Base-by-base conservation (phyloP, 106 monocot species). In the Xerophyta viscosa region DNA sequence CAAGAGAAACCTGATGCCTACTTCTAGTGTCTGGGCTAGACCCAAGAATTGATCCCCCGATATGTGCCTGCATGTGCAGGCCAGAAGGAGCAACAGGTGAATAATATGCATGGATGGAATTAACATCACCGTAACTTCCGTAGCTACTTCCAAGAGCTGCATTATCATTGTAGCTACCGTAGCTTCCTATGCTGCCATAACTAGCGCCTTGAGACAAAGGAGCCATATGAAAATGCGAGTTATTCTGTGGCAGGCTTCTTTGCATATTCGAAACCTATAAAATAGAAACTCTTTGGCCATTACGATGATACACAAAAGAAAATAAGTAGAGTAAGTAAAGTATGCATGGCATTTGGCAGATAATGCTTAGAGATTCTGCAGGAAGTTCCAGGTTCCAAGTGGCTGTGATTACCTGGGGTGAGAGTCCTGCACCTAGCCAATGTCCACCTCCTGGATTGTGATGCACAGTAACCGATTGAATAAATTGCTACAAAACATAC, bases 341-440 rank as follows among this genome's bases (percentile, higher is more conserved):
- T n/a, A n/a, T n/a, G n/a, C n/a, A n/a, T n/a, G n/a, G n/a, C n/a
- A n/a, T n/a, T n/a, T n/a, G n/a, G n/a, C n/a, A n/a, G n/a, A n/a
- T n/a, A n/a, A n/a, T n/a, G n/a, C n/a, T n/a, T n/a, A n/a, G n/a
- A n/a, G n/a, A n/a, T n/a, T n/a, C n/a, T n/a, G n/a, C n/a, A n/a
- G n/a, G n/a, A n/a, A n/a, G n/a, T n/a, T n/a, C n/a, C n/a, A n/a
- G n/a, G n/a, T n/a, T n/a, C n/a, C n/a, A n/a, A n/a, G n/a, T n/a
- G n/a, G n/a, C n/a, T n/a, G n/a, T n/a, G n/a, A n/a, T n/a, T n/a
- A 90, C 89, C 90, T 98, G 98, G 71, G 86, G 98, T 65, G 98
- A 98, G 23, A 98, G 63, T 43, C 90, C 98, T 57, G 90, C 73
- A 62, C 67, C 86, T 46, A 85, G 19, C 89, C 85, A 98, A 64